phyloP scores from a whole-genome alignment of 306 rosid genomes.

The Trifolium fragiferum region DNA sequence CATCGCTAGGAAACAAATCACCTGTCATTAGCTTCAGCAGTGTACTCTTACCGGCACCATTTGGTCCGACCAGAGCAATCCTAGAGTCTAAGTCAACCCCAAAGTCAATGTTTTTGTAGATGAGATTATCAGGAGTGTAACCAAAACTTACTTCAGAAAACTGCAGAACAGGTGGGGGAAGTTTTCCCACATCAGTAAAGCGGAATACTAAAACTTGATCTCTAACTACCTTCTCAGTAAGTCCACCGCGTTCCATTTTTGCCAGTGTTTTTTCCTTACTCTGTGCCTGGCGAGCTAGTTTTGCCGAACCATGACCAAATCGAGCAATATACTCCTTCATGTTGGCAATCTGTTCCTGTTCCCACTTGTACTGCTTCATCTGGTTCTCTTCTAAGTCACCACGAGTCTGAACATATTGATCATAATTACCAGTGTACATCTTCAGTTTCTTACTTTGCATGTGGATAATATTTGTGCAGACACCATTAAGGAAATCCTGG shows the following conservation, averaged over 20 bases:
- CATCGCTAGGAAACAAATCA: constrained; percentile 77
- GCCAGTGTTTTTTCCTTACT: constrained; percentile 96
- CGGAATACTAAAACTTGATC: constrained; percentile 86
- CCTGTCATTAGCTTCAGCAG: constrained; percentile 99
- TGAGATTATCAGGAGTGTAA: constrained; percentile 84
- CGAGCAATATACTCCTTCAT: constrained; percentile 98
- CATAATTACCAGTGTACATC: constrained; percentile 83
- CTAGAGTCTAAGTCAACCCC: constrained; percentile 96
- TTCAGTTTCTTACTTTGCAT: constrained; percentile 87
- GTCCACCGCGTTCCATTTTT: constrained; percentile 99
- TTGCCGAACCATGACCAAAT: constrained; percentile 97
- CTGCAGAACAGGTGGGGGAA: constrained; percentile 97
- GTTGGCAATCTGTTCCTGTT: constrained; percentile 89
- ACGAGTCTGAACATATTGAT: constrained; percentile 95
- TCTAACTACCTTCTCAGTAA: constrained; percentile 76
- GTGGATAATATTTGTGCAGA: constrained; percentile 96
- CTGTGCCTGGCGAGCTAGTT: constrained; percentile 97
- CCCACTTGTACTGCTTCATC: constrained; percentile 98
- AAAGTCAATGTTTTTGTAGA: constrained; percentile 84
- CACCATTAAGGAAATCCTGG: constrained; percentile 95
- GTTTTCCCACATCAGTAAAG: constrained; percentile 93
- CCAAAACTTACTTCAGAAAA: constrained; percentile 89
- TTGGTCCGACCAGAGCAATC: constrained; percentile 93
- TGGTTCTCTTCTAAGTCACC: constrained; percentile 94
- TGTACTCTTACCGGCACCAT: constrained; percentile 99